Evolutionary conservation across 352 stramenopile species (phyloP), one percentile per base, ranked within the genome.

Genomic region (Phytopythium chamaehyphon): DNA sequence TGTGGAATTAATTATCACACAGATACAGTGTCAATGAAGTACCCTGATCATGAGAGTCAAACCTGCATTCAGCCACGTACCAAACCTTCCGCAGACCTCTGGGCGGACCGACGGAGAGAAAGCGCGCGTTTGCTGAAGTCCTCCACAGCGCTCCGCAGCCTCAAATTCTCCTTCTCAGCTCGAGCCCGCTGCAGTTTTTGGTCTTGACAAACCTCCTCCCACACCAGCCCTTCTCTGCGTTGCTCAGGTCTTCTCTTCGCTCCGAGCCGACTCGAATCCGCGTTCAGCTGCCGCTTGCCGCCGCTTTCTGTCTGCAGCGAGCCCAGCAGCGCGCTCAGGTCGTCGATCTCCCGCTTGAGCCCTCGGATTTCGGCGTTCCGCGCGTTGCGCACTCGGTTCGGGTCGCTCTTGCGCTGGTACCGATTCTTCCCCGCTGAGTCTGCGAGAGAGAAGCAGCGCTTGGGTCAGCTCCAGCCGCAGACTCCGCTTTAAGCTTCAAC

Each of bases 91-190:
- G 49, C 28, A 28, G 55, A 61, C 28, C 57, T 64, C 40, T 58
- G 50, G n/a, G 74, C 37, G 6, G 73, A 35, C 16, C 24, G 51
- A 19, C 63, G 61, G 1, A 83, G 39, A n/a, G 28, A 63, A n/a
- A 67, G 55, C 7, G 58, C 55, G 10, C 70, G 28, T 16, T 64
- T 62, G 23, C 69, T 57, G 21, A 77, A 69, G 18, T 62, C 61
- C 38, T 77, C 59, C 36, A 83, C 48, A 31, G 66, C 44, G n/a
- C 54, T 39, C 18, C 64, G 66, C 16, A 70, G 47, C 0, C 50
- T 53, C 12, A 26, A n/a, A 40, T 73, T 70, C 8, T 51, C 52
- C 9, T 28, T 21, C 37, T 73, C 57, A 6, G 53, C 23, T 51
- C 57, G 42, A 28, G 51, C 42, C 6, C 53, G 48, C 8, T 48